These are phyloP conservation scores for Lignosus rhinocerotis DNA, from an alignment of 1,284 basidiomycete species.

Conservation along the genomic window DNA sequence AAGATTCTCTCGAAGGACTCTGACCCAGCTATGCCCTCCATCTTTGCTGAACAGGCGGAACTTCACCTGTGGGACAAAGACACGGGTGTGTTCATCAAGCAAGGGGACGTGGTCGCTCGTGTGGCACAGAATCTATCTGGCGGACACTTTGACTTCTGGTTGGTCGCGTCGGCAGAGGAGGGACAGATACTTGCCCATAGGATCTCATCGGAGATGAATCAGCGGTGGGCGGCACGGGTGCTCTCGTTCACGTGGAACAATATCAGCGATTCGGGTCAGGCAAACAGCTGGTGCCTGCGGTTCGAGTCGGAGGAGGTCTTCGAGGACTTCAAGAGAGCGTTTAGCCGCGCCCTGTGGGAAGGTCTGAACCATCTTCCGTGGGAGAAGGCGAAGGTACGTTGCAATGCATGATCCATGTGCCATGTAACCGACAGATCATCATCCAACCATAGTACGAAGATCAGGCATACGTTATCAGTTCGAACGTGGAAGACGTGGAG, in stretches of 20 bases:
- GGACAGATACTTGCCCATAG: constrained; percentile 60
- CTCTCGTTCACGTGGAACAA: constrained; percentile 86
- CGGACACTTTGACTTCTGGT: constrained; percentile 59
- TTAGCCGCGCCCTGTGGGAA: constrained; percentile 83
- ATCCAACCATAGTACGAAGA: constrained; percentile 62
- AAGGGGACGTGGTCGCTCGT: constrained; percentile 72
- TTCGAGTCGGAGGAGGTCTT: constrained; percentile 67
- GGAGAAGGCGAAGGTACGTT: constrained; percentile 78
- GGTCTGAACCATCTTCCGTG: constrained; percentile 75
- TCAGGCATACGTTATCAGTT: constrained; percentile 71
- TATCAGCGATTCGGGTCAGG: constrained; percentile 56
- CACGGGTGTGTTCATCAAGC: constrained; percentile 68
- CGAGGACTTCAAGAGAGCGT: constrained; percentile 63
- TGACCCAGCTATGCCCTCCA: constrained; percentile 29
- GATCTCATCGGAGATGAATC: constrained; percentile 74
- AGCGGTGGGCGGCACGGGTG: constrained; percentile 63
- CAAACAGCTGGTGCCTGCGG: constrained; percentile 84
- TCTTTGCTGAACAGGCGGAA: constrained; percentile 50
- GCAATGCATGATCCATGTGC: background rate
- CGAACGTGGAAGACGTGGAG: constrained; percentile 79
- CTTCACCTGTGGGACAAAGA: constrained; percentile 79
- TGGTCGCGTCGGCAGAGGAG: constrained; percentile 56
- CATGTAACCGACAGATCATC: constrained; percentile 11
- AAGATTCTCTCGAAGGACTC: constrained; percentile 11
- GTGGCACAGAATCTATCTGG: constrained; percentile 56